Evolutionary conservation across 2,329 filamentous ascomycete species (phyloP), one percentile per base, ranked within the genome.

Genomic region (Samsoniella hepiali): DNA sequence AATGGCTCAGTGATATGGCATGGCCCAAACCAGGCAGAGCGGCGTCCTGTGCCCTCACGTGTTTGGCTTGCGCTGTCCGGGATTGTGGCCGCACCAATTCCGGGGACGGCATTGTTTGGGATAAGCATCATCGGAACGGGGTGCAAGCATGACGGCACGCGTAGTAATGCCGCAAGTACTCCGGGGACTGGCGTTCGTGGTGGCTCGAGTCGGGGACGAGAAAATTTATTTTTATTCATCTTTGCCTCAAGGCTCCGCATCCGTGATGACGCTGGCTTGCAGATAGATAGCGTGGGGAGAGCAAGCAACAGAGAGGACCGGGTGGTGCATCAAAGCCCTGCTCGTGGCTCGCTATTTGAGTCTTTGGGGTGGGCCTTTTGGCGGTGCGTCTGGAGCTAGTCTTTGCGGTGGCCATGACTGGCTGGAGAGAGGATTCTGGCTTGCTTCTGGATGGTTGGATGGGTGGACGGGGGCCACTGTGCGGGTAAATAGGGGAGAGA

Each of bases 261-360:
- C 17, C 57, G 11, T 51, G 40, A 62, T 62, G 58, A 62, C 58
- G 58, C 58, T 55, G 58, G 49, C 58, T 45, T 47, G 58, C 58
- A 61, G 50, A 36, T 36, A 47, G 31, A 42, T 62, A 47, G 49
- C 38, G 58, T 47, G 58, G 58, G 47, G 47, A 44, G 47, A 9
- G 47, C 27, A 51, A 27, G 17, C 34, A 17, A 38, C 9, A 34
- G 31, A 36, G 17, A 34, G 10, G 40, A n/a, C 54, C 5, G 38
- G 38, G 15, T 44, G 2, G 36, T 17, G 38, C 53, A 15, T 56
- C 36, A 22, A 56, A 51, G 29, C 36, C 57, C 45, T 60, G 58
- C 34, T 51, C 36, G 47, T 60, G 58, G 34, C 58, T 60, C 47
- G 47, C 15, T 17, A 32, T 50, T 11, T 17, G 31, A 42, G 22